phyloP scores from a whole-genome alignment of 805 yeast species.

The Saturnispora serradocipensis region DNA sequence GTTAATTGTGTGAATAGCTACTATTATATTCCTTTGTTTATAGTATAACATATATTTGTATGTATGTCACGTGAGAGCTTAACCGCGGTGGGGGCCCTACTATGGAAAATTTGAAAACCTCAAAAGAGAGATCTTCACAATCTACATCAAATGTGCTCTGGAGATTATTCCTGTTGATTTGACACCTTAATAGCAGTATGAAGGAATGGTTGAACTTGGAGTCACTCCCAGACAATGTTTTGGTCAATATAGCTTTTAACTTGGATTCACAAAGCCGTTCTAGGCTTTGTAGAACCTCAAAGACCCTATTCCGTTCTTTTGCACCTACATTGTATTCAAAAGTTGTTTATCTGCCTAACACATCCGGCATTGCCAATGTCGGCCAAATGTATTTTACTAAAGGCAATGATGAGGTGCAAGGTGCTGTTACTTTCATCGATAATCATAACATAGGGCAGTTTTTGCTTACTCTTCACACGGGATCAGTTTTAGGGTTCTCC shows the following conservation, averaged over 20 bases:
- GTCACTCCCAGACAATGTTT: neutral
- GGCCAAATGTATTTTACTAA: neutral
- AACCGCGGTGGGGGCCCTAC: neutral
- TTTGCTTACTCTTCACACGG: slow-evolving; percentile 12
- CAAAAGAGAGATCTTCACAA: neutral
- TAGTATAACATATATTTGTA: neutral
- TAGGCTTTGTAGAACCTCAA: neutral
- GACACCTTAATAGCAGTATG: neutral
- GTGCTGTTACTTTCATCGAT: slow-evolving; percentile 1
- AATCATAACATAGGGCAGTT: slow-evolving; percentile 11
- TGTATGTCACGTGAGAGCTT: neutral
- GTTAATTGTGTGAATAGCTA: slow-evolving; percentile 13
- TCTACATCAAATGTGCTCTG: neutral
- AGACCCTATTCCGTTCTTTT: neutral
- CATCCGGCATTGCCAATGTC: neutral
- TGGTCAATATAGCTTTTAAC: neutral
- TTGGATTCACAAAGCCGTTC: neutral
- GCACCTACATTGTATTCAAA: slow-evolving; percentile 14
- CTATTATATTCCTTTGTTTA: neutral
- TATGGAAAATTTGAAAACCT: neutral
- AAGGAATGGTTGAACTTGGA: neutral
- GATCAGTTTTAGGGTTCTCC: slow-evolving; percentile 16
- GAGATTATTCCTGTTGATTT: neutral
- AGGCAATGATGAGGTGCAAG: neutral
- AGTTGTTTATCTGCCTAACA: slow-evolving; percentile 3